Conservation (phyloP, 768 basidiomycete genomes). For the Boletus sp. region DNA sequence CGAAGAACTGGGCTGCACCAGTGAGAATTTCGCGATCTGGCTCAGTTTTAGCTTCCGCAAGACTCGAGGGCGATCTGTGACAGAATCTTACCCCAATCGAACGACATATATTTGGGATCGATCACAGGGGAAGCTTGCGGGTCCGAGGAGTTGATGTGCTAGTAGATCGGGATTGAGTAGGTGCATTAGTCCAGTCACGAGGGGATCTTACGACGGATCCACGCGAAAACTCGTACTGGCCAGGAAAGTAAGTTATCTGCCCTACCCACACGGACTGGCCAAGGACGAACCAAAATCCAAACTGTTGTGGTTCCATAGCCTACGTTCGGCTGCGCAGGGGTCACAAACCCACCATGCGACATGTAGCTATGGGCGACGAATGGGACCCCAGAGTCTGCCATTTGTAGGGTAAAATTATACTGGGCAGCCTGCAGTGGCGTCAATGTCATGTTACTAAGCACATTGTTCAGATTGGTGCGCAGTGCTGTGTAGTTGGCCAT, state of each 20-base stretch:
- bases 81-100: not conserved
- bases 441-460: not conserved
- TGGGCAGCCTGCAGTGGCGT: not conserved
- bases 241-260: not conserved
- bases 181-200: not conserved
- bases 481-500: not conserved
- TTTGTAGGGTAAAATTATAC: not conserved
- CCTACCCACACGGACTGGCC: not conserved
- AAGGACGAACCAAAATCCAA: not conserved
- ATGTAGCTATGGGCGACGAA: not conserved
- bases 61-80: too few relatives aligned
- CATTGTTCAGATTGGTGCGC: not conserved
- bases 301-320: not conserved
- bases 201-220: not conserved
- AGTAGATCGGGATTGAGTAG: not conserved
- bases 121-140: constrained; percentile 1
- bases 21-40: not conserved
- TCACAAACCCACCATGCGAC: not conserved
- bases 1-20: not conserved
- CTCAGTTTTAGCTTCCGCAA: not conserved
- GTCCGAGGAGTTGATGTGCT: not conserved
- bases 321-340: not conserved
- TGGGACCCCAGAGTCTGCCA: not conserved
- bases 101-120: not conserved
- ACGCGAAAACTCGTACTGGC: not conserved